A percentile compares a stretch with the other conserved stretches of the same genome.
Conservation (phyloP, 2,329 filamentous ascomycete species). For the Periglandula ipomoeae region DNA sequence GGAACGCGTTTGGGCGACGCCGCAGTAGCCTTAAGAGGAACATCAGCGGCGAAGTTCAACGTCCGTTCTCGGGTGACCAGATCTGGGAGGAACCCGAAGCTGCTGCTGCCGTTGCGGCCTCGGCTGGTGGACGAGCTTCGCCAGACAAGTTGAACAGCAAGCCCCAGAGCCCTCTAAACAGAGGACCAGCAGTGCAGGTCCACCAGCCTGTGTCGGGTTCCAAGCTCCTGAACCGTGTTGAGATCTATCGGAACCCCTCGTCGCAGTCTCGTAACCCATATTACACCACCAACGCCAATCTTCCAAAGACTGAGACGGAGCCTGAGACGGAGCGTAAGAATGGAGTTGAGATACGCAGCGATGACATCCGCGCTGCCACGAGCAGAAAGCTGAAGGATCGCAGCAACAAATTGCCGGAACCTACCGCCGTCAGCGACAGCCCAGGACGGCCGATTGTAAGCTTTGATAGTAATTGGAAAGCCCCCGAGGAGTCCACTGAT, state of each 20-base stretch:
- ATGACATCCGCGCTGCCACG: conserved; percentile 84
- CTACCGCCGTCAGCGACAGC: conserved; percentile 82
- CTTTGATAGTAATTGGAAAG: conserved; percentile 80
- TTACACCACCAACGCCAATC: conserved; percentile 60
- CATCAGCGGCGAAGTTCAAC: conserved; percentile 57
- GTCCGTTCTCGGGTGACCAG: conserved; percentile 64
- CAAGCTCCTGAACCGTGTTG: conserved; percentile 42
- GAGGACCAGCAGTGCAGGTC: conserved; percentile 31
- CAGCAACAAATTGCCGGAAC: conserved; percentile 78
- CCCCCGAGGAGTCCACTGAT: conserved; percentile 62
- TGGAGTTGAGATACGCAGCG: conserved; percentile 71
- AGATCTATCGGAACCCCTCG: conserved; percentile 79
- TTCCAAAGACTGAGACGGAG: conserved; percentile 25
- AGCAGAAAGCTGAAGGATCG: conserved; percentile 82
- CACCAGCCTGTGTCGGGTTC: conserved; percentile 23
- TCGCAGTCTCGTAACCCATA: conserved; percentile 72
- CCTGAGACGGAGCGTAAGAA: conserved; percentile 53
- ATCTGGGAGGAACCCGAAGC: conserved; percentile 82
- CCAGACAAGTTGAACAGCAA: conserved; percentile 23
- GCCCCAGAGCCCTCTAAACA: conserved; percentile 23
- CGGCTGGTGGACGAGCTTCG: conserved; percentile 21
- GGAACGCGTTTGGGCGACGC: conserved; percentile 35
- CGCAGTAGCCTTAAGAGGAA: conserved; percentile 61
- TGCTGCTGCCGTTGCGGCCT: conserved; percentile 3
- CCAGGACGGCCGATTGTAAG: conserved; percentile 93